Conservation (phyloP, 140 eudicot genomes). For the Ambrosia hybrid region DNA sequence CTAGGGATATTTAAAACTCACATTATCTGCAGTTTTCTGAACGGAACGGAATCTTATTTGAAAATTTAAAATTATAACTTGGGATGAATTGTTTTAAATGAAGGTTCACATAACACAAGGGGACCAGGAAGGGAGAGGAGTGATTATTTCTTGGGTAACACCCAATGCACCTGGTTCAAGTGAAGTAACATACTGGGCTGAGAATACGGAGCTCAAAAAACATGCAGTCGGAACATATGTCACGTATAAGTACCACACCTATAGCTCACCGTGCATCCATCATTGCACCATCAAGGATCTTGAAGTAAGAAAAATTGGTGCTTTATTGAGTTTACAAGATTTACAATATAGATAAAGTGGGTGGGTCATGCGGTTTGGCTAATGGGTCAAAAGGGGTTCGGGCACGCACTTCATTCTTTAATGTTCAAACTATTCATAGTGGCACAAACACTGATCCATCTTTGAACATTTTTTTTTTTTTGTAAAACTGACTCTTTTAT, state of each 20-base stretch:
- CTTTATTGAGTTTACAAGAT: not conserved
- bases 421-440: not conserved
- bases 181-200: constrained; percentile 63
- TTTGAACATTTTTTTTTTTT: too few relatives aligned
- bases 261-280: constrained; percentile 82
- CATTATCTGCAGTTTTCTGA: too few relatives aligned
- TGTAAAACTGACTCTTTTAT: too few relatives aligned
- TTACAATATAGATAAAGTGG: not conserved
- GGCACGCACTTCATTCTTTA: not conserved
- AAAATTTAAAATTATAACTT: not conserved
- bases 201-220: constrained; percentile 37
- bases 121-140: constrained; percentile 67
- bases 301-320: constrained; percentile 32
- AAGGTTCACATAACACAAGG: constrained; percentile 96
- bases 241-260: constrained; percentile 69
- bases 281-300: constrained; percentile 69
- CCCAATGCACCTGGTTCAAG: constrained; percentile 68
- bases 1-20: too few relatives aligned
- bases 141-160: constrained; percentile 79
- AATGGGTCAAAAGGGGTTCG: not conserved
- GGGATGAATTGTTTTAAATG: not conserved
- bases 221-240: constrained; percentile 45
- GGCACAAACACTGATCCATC: too few relatives aligned
- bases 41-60: too few relatives aligned
- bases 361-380: not conserved